Evolutionary conservation across 441 rosid species (phyloP).

Genomic region (Pelargonium australe): DNA sequence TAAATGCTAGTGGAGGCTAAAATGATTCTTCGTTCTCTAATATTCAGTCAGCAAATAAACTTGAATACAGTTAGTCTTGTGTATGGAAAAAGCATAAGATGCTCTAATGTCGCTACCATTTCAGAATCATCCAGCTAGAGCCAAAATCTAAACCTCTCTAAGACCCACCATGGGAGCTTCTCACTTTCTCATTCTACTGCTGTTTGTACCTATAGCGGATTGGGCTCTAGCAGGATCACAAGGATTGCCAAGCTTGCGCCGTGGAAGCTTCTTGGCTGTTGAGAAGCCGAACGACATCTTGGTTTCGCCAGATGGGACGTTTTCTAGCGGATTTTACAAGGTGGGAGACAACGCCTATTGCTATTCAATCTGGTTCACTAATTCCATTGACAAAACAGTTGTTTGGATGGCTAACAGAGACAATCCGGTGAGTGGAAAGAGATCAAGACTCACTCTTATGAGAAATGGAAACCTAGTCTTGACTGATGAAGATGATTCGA

Average conservation of each 20-base stretch:
- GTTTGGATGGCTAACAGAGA: slow-evolving; percentile 33
- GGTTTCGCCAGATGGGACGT: slow-evolving; percentile 22
- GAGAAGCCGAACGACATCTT: slow-evolving; percentile 18
- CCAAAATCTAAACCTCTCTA: background rate
- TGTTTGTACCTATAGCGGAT: slow-evolving; percentile 3
- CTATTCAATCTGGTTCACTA: slow-evolving; percentile 28
- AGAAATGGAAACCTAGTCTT: slow-evolving; percentile 22
- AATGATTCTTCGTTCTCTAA: no score
- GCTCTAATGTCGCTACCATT: background rate
- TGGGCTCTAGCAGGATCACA: background rate
- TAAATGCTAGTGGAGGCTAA: no score
- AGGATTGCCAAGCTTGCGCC: slow-evolving; percentile 18
- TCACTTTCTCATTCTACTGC: slow-evolving; percentile 12
- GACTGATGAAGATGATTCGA: slow-evolving; percentile 18
- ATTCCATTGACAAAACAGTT: slow-evolving; percentile 20
- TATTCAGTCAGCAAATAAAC: no score
- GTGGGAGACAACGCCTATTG: slow-evolving; percentile 24
- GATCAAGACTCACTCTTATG: slow-evolving; percentile 17
- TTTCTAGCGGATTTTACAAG: slow-evolving; percentile 22
- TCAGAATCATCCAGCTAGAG: background rate
- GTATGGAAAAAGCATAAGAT: background rate
- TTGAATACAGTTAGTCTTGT: no score
- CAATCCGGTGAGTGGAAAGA: slow-evolving; percentile 24
- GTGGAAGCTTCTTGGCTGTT: slow-evolving; percentile 17
- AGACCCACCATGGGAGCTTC: slow-evolving; percentile 10